These are phyloP conservation scores for Nothomitra cinnamomea DNA, from an alignment of 2,329 filamentous ascomycete species.

Conservation along the genomic window DNA sequence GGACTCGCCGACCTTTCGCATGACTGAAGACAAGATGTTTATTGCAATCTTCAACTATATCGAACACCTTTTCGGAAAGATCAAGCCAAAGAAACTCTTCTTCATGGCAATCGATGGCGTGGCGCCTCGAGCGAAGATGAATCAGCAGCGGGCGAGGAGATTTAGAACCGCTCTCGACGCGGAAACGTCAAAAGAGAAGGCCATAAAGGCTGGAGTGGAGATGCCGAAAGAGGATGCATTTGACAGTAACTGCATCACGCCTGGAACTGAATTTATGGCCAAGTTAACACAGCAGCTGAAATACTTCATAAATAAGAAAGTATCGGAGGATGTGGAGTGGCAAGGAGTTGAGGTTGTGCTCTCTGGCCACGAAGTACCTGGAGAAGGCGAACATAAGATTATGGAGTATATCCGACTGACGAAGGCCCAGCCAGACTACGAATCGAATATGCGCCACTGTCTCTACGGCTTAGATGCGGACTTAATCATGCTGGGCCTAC, in stretches of 20 bases:
- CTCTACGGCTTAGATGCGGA: constrained; percentile 95
- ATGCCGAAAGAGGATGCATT: constrained; percentile 92
- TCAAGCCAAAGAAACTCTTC: constrained; percentile 95
- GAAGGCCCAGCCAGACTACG: constrained; percentile 85
- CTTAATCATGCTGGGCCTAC: constrained; percentile 91
- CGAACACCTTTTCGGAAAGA: constrained; percentile 95
- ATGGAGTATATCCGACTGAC: constrained; percentile 99
- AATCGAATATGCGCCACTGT: constrained; percentile 88
- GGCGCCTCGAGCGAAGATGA: constrained; percentile 97
- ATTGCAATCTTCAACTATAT: constrained; percentile 99
- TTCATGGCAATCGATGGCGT: constrained; percentile 99
- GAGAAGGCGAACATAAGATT: constrained; percentile 98
- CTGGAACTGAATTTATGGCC: constrained; percentile 93
- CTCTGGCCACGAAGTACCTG: constrained; percentile 93
- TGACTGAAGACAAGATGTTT: constrained; percentile 98
- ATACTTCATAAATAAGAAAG: constrained; percentile 98
- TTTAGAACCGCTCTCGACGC: constrained; percentile 89
- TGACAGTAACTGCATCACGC: constrained; percentile 98
- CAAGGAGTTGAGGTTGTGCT: constrained; percentile 91
- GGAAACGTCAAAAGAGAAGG: constrained; percentile 82
- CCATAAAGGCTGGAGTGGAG: constrained; percentile 71
- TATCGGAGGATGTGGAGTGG: constrained; percentile 94
- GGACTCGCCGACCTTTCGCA: constrained; percentile 76
- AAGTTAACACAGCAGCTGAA: constrained; percentile 86
- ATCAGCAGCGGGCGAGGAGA: constrained; percentile 88